Evolutionary conservation across 75 land plant genomes (phyloP).

Genomic region (Selaginella tamariscina): DNA sequence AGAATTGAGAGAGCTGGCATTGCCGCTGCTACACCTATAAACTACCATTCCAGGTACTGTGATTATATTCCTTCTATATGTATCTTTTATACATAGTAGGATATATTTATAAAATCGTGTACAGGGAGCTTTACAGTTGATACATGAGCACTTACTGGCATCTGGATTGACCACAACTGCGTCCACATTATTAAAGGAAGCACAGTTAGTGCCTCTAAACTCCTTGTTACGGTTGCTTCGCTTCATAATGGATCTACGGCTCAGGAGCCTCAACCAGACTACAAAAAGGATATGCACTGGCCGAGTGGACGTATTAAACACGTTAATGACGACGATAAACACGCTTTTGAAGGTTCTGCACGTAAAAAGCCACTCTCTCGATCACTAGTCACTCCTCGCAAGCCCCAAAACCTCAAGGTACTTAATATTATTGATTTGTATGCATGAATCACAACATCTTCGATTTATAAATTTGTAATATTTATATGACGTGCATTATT

Average conservation of each 20-base stretch:
- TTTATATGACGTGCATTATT: no score
- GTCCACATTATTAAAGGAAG: slow-evolving; percentile 57
- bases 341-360: neutral
- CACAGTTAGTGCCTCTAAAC: slow-evolving; percentile 72
- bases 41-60: slow-evolving; percentile 72
- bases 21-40: slow-evolving; percentile 97
- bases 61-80: neutral
- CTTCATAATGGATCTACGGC: slow-evolving; percentile 32
- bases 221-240: slow-evolving; percentile 35
- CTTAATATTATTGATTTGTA: no score
- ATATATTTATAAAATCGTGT: slow-evolving; percentile 10
- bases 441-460: no score
- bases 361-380: no score
- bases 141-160: slow-evolving; percentile 83
- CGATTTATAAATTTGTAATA: no score
- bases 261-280: slow-evolving; percentile 30
- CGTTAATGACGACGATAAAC: neutral
- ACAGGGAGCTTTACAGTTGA: slow-evolving; percentile 88
- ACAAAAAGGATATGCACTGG: slow-evolving; percentile 42
- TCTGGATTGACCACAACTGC: slow-evolving; percentile 69
- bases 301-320: slow-evolving; percentile 46
- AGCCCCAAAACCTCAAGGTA: no score
- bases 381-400: no score
- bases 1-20: slow-evolving; percentile 98
- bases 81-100: slow-evolving; percentile 8